Conservation (phyloP, 2,329 filamentous ascomycete genomes). For the Colletotrichum sp. region DNA sequence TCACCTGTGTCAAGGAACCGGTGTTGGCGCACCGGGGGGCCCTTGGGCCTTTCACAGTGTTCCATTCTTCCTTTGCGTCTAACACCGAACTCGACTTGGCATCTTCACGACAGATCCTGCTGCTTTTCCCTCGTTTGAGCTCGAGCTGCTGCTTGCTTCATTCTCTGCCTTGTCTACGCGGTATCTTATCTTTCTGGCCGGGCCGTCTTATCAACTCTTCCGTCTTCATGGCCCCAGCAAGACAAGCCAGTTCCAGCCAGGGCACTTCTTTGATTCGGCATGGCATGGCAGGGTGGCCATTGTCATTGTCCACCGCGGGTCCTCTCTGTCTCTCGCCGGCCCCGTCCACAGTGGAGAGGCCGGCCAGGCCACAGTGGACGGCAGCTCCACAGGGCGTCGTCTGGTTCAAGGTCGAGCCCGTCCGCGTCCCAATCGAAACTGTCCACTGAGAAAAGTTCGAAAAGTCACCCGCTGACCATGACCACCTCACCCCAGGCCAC, state of each 20-base stretch:
- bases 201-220: not conserved
- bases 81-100: not conserved
- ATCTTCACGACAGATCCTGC: not conserved
- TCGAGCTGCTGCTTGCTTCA: not conserved
- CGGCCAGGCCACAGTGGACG: slow-evolving; percentile 1
- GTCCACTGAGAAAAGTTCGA: slow-evolving; percentile 22
- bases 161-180: not conserved
- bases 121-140: not conserved
- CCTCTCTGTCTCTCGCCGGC: not conserved
- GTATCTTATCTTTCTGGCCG: not conserved
- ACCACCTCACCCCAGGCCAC: slow-evolving; percentile 6
- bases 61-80: not conserved
- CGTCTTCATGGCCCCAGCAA: not conserved
- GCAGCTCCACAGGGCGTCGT: slow-evolving; percentile 4
- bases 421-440: slow-evolving; percentile 19
- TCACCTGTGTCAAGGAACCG: slow-evolving; percentile 16
- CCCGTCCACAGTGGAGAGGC: not conserved
- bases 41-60: not conserved
- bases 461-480: slow-evolving; percentile 22
- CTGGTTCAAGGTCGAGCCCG: slow-evolving; percentile 17
- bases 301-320: not conserved
- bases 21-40: not conserved
- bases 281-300: not conserved
- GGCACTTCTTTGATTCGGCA: not conserved
- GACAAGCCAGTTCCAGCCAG: not conserved